A percentile compares a stretch with the other conserved stretches of the same genome.
These are phyloP conservation scores for Vitis labrusca DNA, from an alignment of 164 flowering plant species.

Conservation along the genomic window DNA sequence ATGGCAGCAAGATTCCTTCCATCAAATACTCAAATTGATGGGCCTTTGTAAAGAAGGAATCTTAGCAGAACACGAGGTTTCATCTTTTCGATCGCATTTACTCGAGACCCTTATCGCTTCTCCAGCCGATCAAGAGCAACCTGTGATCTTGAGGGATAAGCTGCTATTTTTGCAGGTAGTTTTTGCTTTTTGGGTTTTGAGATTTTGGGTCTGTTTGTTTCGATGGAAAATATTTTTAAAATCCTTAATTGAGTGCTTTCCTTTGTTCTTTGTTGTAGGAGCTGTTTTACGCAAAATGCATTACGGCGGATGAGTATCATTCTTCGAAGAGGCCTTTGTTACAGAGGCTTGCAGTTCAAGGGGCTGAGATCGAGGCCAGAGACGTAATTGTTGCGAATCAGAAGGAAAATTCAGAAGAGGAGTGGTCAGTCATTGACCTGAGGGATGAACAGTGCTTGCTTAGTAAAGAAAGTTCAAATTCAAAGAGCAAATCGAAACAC, in stretches of 20 bases:
- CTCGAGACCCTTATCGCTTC: slow-evolving; percentile 74
- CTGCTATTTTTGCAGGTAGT: slow-evolving; percentile 85
- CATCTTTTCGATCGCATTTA: slow-evolving; percentile 60
- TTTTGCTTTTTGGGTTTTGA: background rate
- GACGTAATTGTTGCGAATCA: slow-evolving; percentile 51
- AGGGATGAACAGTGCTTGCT: slow-evolving; percentile 50
- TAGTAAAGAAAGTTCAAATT: slow-evolving; percentile 32
- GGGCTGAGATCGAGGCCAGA: slow-evolving; percentile 67
- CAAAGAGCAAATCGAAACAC: slow-evolving; percentile 45
- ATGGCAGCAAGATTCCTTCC: slow-evolving; percentile 98
- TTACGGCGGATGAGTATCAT: slow-evolving; percentile 82
- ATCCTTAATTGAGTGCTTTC: no score
- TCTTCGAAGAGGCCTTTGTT: slow-evolving; percentile 82
- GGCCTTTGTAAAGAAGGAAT: slow-evolving; percentile 88
- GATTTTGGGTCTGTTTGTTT: background rate
- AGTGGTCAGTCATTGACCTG: slow-evolving; percentile 83
- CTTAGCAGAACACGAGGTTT: slow-evolving; percentile 58
- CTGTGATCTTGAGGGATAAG: slow-evolving; percentile 71
- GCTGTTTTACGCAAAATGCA: slow-evolving; percentile 81
- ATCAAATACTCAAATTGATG: slow-evolving; percentile 75
- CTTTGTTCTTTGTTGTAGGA: slow-evolving; percentile 40
- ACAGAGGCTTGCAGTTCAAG: slow-evolving; percentile 87
- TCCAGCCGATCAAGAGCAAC: slow-evolving; percentile 56
- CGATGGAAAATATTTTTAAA: background rate
- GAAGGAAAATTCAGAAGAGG: slow-evolving; percentile 50